Base-by-base conservation (phyloP, 176 grass and related monocot genomes). In the Aegilops sharonensis region DNA sequence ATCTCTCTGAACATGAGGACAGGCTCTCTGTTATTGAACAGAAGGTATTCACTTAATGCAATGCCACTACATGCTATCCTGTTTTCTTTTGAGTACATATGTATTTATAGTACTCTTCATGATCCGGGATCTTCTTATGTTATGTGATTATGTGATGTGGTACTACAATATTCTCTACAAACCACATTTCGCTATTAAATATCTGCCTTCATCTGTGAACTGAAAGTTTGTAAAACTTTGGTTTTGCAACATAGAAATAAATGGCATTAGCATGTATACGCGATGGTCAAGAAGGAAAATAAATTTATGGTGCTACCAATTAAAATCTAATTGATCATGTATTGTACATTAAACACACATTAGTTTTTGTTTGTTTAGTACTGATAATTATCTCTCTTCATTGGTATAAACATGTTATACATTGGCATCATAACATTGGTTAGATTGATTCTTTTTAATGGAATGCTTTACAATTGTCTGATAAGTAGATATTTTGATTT, bases 21-120 rank as follows among this genome's bases (percentile, higher is more conserved):
- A 90, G 31, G 15, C 85, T 99, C 57, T 85, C 65, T 86, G 67
- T 69, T 82, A 94, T 99, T 73, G 92, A 96, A 85, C 78, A 92
- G 68, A 87, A 93, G 94, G 97, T 99, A 87, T 66, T 82, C 30
- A 68, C 77, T 56, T 9, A 64, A 56, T 36, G 8, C 35, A 68
- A 54, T 77, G 35, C 9, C 13, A n/a, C 12, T 31, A 79, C 35
- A 40, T 42, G 66, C 47, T 77, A n/a, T 64, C 30, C 4, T 78
- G 15, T 72, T 70, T 23, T 13, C 18, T 31, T 32, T 83, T 72
- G 48, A 43, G 79, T 35, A 81, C 25, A 9, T 61, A 76, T 89
- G 47, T 42, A 81, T 79, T 83, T 79, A 24, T 35, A 75, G 21
- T 50, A 68, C 60, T 59, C 31, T 68, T 32, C 6, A 78, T 78